phyloP scores from a whole-genome alignment of 768 basidiomycete genomes.

The Chalciporus piperatus region DNA sequence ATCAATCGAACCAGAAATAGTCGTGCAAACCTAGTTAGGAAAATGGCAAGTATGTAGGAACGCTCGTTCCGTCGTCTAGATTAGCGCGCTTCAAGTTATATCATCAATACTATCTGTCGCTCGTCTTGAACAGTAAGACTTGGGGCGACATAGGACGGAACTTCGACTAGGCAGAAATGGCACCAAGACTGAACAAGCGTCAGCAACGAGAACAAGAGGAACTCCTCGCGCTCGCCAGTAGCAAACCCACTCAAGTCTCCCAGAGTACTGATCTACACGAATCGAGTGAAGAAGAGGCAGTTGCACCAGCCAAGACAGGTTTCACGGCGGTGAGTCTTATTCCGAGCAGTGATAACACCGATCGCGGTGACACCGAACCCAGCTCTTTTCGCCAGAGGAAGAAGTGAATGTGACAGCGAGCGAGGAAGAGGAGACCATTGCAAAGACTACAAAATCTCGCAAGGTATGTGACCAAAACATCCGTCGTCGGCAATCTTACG shows the following conservation, averaged over 20 bases:
- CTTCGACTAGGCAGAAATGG: slow-evolving; percentile 40
- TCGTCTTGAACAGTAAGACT: neutral
- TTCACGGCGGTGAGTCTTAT: slow-evolving; percentile 46
- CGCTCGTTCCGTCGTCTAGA: too few relatives aligned
- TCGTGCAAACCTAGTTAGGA: too few relatives aligned
- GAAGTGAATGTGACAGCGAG: slow-evolving; percentile 19
- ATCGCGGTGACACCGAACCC: slow-evolving; percentile 19
- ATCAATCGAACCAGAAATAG: too few relatives aligned
- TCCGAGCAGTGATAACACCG: slow-evolving; percentile 1
- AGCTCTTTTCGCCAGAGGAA: slow-evolving; percentile 43
- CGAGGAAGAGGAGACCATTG: slow-evolving; percentile 18
- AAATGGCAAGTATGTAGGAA: too few relatives aligned
- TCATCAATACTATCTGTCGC: neutral
- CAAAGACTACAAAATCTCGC: slow-evolving; percentile 18
- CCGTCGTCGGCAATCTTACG: neutral
- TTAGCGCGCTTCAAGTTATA: neutral
- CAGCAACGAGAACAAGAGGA: slow-evolving; percentile 87
- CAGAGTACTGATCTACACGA: slow-evolving; percentile 10
- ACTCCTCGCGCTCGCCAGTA: slow-evolving; percentile 51
- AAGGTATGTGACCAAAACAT: slow-evolving; percentile 16
- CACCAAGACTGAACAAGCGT: slow-evolving; percentile 76
- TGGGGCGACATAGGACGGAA: neutral
- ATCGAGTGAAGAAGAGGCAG: slow-evolving; percentile 40
- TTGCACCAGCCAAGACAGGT: slow-evolving; percentile 21
- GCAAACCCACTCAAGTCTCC: slow-evolving; percentile 15